Conservation (phyloP, 2,329 filamentous ascomycete species). For the Chalaropsis ovoidea region DNA sequence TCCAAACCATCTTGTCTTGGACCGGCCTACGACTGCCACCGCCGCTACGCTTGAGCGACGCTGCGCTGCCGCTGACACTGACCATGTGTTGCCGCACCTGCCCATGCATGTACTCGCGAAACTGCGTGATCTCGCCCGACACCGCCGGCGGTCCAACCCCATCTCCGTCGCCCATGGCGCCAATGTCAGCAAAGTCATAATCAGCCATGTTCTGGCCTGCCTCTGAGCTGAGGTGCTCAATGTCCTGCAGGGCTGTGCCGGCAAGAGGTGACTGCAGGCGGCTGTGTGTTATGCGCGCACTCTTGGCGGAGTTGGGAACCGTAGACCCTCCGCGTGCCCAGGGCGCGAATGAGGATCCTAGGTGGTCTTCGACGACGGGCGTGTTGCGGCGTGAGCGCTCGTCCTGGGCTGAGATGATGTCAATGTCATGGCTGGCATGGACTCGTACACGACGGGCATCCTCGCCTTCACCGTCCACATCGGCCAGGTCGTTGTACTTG, state of each 20-base stretch:
- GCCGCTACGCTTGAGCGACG: neutral
- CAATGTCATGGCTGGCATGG: constrained; percentile 48
- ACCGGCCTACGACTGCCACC: constrained; percentile 4
- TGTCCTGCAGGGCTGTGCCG: constrained; percentile 17
- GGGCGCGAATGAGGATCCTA: constrained; percentile 43
- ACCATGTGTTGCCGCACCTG: neutral
- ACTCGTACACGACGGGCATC: constrained; percentile 6
- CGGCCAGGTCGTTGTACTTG: neutral
- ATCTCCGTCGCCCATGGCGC: neutral
- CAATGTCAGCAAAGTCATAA: constrained; percentile 13
- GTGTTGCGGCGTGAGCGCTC: constrained; percentile 33
- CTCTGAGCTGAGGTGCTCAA: constrained; percentile 22
- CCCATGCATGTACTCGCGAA: constrained; percentile 14
- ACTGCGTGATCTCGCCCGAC: constrained; percentile 6
- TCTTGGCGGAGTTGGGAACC: constrained; percentile 40
- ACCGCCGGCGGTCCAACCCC: constrained; percentile 4
- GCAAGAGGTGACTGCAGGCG: constrained; percentile 28
- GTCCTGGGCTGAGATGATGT: constrained; percentile 37
- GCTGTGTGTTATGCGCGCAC: constrained; percentile 30
- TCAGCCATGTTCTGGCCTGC: constrained; percentile 4
- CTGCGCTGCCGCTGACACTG: constrained; percentile 9
- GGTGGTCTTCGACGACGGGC: constrained; percentile 56
- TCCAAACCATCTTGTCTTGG: constrained; percentile 32
- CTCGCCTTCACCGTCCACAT: constrained; percentile 5
- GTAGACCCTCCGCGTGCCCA: constrained; percentile 43